Evolutionary conservation across 257 asterid genomes (phyloP).

Genomic region (Fraxinus anomala): DNA sequence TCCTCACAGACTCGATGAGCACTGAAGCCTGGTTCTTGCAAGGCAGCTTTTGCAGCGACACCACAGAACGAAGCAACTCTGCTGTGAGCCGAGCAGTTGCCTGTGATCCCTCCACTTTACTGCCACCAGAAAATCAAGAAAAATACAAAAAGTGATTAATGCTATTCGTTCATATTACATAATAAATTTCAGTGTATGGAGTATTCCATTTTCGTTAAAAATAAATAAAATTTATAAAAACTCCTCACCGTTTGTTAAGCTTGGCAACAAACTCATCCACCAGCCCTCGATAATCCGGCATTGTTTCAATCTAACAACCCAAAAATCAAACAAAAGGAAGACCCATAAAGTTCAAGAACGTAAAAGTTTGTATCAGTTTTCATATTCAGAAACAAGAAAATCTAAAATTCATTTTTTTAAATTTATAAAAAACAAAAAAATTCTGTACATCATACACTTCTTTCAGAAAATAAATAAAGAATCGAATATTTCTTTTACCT

Average conservation of each 20-base stretch:
- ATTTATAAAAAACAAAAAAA: too few relatives aligned
- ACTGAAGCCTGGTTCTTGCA: not conserved
- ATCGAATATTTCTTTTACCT: not conserved
- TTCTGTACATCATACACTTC: not conserved
- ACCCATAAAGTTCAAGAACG: not conserved
- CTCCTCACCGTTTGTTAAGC: not conserved
- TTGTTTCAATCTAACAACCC: not conserved
- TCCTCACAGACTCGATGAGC: not conserved
- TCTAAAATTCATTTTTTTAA: not conserved
- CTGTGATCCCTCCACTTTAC: constrained; percentile 2
- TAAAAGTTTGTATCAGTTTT: not conserved
- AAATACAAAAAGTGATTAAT: not conserved
- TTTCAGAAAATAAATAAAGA: not conserved
- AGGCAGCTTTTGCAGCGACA: not conserved
- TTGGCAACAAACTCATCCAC: not conserved
- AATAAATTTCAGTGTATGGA: not conserved
- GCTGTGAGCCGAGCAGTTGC: not conserved
- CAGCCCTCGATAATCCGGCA: not conserved
- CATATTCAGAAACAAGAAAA: not conserved
- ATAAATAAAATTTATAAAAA: not conserved
- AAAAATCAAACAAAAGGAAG: not conserved
- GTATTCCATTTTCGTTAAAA: not conserved
- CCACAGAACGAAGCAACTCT: constrained; percentile 1
- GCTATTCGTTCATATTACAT: not conserved
- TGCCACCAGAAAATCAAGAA: not conserved